Percentiles rank a stretch among this genome's conserved stretches.
phyloP scores from a whole-genome alignment of 192 early-diverging fungal genomes.

The Mycoemilia scoparia region DNA sequence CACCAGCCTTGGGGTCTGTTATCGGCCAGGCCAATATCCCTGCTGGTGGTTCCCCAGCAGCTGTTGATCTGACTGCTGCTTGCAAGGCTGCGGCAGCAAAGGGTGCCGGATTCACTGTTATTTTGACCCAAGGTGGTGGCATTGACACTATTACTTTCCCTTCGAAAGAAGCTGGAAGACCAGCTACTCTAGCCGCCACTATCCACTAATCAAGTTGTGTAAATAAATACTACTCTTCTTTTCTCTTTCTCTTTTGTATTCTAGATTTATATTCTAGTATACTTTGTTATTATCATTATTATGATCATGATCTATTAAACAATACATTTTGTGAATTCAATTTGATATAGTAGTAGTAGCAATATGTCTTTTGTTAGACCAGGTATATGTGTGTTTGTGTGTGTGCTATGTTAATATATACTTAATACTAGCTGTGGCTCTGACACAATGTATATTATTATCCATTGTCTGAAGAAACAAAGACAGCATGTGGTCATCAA shows the following conservation, averaged over 20 bases:
- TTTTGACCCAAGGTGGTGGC: slow-evolving; percentile 4
- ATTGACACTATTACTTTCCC: slow-evolving; percentile 10
- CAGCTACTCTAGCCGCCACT: slow-evolving; percentile 15
- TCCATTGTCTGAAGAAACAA: too few species aligned
- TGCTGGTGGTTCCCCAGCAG: slow-evolving; percentile 5
- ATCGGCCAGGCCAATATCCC: slow-evolving; percentile 13
- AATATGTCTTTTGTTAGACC: too few species aligned
- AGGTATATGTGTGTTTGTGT: too few species aligned
- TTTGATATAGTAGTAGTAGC: too few species aligned
- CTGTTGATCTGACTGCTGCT: slow-evolving; percentile 14
- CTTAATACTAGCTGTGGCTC: too few species aligned
- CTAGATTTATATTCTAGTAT: slow-evolving; percentile 1
- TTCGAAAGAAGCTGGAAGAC: slow-evolving; percentile 28
- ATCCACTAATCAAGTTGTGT: slow-evolving; percentile 2
- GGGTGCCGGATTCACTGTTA: slow-evolving; percentile 11
- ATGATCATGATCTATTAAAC: too few species aligned
- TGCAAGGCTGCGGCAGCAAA: slow-evolving; percentile 9
- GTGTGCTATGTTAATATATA: too few species aligned
- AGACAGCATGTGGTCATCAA: too few species aligned
- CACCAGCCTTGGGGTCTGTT: slow-evolving; percentile 5
- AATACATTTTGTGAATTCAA: too few species aligned
- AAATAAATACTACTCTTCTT: not conserved
- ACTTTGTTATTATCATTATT: too few species aligned
- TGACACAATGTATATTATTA: too few species aligned
- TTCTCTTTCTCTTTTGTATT: not conserved